Conservation (phyloP, 192 early-diverging fungal genomes). For the Backusella sp. region DNA sequence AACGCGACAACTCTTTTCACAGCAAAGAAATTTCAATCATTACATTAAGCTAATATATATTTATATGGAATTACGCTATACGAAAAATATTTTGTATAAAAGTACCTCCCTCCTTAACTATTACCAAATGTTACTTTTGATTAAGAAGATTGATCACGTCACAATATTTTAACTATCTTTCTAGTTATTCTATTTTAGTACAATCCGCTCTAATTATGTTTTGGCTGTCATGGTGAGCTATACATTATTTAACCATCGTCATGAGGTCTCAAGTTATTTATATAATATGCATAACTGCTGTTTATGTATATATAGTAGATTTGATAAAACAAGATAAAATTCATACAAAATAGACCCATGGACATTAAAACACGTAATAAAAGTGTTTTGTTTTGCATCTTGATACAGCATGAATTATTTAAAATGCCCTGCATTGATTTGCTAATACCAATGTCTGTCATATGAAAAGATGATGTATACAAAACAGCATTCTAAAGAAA, state of each 20-base stretch:
- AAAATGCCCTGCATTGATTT: too few relatives aligned
- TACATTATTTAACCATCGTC: neutral
- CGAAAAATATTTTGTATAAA: neutral
- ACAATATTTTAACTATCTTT: neutral
- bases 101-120: too few relatives aligned
- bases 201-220: neutral
- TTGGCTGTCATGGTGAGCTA: neutral
- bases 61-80: neutral
- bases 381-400: neutral
- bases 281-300: neutral
- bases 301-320: neutral
- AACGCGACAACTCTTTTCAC: neutral
- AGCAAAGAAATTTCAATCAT: neutral
- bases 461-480: neutral
- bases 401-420: too few relatives aligned
- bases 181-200: neutral
- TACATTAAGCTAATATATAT: neutral
- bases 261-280: neutral
- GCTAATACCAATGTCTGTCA: neutral
- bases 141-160: neutral
- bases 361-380: neutral
- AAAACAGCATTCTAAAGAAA: neutral
- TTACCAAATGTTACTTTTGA: too few relatives aligned
- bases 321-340: neutral
- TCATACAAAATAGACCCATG: neutral